Evolutionary conservation across 768 basidiomycete species (phyloP).

Genomic region (Panaeolus cyanescens): DNA sequence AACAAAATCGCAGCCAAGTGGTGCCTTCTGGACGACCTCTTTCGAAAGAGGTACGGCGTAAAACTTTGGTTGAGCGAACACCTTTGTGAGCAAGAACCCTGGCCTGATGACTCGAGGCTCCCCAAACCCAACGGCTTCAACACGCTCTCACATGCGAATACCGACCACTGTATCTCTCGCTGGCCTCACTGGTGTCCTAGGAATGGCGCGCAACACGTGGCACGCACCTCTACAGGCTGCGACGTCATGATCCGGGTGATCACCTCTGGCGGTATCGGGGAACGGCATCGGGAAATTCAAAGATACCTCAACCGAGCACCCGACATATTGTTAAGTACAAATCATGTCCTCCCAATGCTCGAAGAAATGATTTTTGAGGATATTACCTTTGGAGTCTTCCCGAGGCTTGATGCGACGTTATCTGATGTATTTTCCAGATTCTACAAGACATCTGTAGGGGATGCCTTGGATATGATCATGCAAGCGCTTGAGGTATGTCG

Average conservation of each 20-base stretch:
- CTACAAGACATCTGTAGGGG: slow-evolving; percentile 6
- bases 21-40: background rate
- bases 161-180: background rate
- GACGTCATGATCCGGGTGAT: slow-evolving; percentile 6
- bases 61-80: background rate
- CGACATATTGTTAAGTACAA: background rate
- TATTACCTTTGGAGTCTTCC: slow-evolving; percentile 9
- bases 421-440: background rate
- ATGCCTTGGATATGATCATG: slow-evolving; percentile 8
- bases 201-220: background rate
- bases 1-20: background rate
- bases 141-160: background rate
- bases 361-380: slow-evolving; percentile 6
- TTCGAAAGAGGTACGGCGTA: background rate
- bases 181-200: background rate
- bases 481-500: slow-evolving; percentile 10
- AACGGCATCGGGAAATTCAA: background rate
- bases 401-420: background rate
- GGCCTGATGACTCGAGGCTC: background rate
- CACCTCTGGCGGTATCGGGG: slow-evolving; percentile 5
- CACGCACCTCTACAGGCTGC: background rate
- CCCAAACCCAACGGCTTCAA: background rate
- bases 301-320: background rate
- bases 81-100: background rate
- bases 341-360: slow-evolving; percentile 10